phyloP scores from a whole-genome alignment of 1,139 yeast genomes.

The Kodamaea sp. region DNA sequence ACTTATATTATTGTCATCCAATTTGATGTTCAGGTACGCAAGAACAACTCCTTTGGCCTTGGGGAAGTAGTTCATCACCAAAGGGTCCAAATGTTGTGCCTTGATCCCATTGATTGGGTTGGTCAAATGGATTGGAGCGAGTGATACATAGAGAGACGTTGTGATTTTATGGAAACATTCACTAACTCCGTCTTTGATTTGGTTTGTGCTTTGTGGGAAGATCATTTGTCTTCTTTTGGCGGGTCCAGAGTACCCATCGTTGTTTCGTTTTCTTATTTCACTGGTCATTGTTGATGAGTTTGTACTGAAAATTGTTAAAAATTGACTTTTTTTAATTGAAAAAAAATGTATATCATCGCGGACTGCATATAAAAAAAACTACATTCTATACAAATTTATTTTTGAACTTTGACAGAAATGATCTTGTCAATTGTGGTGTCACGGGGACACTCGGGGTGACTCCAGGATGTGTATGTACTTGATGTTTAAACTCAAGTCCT shows the following conservation, averaged over 20 bases:
- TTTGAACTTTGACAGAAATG: slow-evolving; percentile 11
- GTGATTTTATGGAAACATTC: slow-evolving; percentile 67
- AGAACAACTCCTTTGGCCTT: slow-evolving; percentile 79
- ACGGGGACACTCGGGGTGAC: neutral
- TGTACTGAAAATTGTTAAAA: neutral
- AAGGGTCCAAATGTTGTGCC: slow-evolving; percentile 84
- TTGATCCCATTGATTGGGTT: slow-evolving; percentile 75
- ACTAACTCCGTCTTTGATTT: slow-evolving; percentile 40
- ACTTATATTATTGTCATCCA: slow-evolving; percentile 35
- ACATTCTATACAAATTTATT: slow-evolving; percentile 9
- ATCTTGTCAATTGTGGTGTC: slow-evolving; percentile 1
- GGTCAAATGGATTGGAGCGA: slow-evolving; percentile 75
- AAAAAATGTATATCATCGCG: slow-evolving; percentile 1
- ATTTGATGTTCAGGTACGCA: slow-evolving; percentile 63
- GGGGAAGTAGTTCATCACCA: slow-evolving; percentile 77
- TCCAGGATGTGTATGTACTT: slow-evolving; percentile 16
- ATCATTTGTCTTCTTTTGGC: slow-evolving; percentile 20
- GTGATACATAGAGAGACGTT: slow-evolving; percentile 69
- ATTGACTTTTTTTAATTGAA: neutral
- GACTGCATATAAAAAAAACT: neutral
- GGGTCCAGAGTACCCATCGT: slow-evolving; percentile 8
- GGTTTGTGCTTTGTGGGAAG: slow-evolving; percentile 32
- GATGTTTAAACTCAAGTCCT: slow-evolving; percentile 46
- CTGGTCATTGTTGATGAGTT: neutral
- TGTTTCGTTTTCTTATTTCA: neutral